Base-by-base conservation (phyloP, 2,329 filamentous ascomycete species). In the Acrocalymma vagum region DNA sequence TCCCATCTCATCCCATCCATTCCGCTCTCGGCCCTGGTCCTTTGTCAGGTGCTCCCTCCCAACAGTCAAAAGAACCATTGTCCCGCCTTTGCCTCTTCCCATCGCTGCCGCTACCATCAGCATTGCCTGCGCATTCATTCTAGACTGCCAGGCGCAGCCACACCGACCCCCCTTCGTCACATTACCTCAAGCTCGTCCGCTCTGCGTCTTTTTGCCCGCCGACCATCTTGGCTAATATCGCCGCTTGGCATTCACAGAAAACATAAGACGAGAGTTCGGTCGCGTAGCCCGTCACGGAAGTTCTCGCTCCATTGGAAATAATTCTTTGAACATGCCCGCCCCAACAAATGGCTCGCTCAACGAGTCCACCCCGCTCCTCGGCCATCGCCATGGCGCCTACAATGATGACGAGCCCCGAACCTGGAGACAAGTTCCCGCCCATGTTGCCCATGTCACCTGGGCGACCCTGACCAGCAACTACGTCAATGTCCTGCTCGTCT, bases 401-500 rank as follows among this genome's bases (percentile, higher is more conserved):
- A 33, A 51, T 23, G 27, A 50, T 22, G 42, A 64, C 32, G 58
- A 65, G 33, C 48, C 60, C 21, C 52, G 55, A 36, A n/a, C n/a
- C n/a, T 55, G 58, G 48, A 66, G 60, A 44, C 45, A 53, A 16
- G 22, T 62, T 16, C 56, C 64, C 39, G 62, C 62, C 51, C 53
- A 62, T 29, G 36, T 72, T 44, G 35, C 62, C 30, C 60, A 65
- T 42, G 60, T 70, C 25, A 68, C 67, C 31, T 78, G 74, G 66
- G 55, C 61, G 48, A 73, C 70, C 10, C 66, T 78, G 34, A 56
- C 63, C 33, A 78, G 75, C 72, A 78, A 76, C 66, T 78, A 78
- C 69, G 84, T 80, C 67, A 93, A 92, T 65, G 79, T 86, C 51
- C 77, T 86, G 38, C 84, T 94, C 51, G 76, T 90, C 45, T 84